Base-by-base conservation (phyloP, 2,329 filamentous ascomycete genomes). In the Beauveria medogensis region DNA sequence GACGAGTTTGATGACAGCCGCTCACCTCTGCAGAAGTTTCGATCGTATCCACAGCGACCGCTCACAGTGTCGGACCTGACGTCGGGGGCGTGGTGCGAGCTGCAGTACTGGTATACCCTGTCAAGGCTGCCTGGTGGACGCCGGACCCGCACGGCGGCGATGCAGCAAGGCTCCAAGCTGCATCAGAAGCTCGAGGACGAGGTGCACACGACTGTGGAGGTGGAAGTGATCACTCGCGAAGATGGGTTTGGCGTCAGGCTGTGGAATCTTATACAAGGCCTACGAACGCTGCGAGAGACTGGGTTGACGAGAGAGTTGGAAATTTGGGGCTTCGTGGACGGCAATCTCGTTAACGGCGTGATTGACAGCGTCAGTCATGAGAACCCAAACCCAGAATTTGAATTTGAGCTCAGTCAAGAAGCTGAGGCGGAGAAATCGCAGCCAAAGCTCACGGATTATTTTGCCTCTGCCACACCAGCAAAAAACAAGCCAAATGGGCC, bases 11-110 rank as follows among this genome's bases (percentile, higher is more conserved):
- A 71, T 12, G 76, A 79, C 55, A 69, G 65, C 2, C 73, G 72
- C 22, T 78, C 81, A 1, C 92, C 92, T 0, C 75, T 97, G 2
- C 82, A 91, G 64, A 85, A 89, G 40, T 96, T 96, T 68, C 87
- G 92, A 43, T 85, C 85, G 1, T 86, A 82, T 60, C 91, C 91
- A 0, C 87, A 82, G 69, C 93, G 91, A 70, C 85, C 90, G 0
- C 80, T 97, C 8, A 91, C 90, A 0, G 94, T 97, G 1, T 92
- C 90, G 2, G 94, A 99, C 72, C 76, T 97, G 26, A 85, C 92
- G 0, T 89, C 91, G 1, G 92, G 92, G 2, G 88, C 92, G 8
- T 99, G 94, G 94, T 99, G 94, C 72, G 93, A 99, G 73, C 73
- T 97, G 62, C 92, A 97, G 72, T 95, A 96, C 69, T 92, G 86